Conservation (phyloP, 2,329 filamentous ascomycete genomes). For the Aspergillus tamarii region DNA sequence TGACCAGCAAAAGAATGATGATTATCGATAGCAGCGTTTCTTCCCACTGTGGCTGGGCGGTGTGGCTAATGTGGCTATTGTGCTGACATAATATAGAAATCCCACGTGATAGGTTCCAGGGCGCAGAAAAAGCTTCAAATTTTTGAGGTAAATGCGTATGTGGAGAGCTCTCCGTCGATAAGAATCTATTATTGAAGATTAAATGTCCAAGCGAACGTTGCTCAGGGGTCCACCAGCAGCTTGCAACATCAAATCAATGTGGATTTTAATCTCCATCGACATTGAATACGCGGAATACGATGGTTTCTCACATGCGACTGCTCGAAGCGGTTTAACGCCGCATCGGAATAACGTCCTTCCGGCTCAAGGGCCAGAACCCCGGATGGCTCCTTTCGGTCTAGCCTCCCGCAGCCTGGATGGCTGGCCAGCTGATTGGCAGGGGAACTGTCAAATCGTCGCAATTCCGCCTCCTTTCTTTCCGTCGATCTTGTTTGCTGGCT, state of each 20-base stretch:
- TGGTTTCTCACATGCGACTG: background rate
- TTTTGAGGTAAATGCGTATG: background rate
- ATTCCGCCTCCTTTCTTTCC: slow-evolving; percentile 28
- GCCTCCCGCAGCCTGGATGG: slow-evolving; percentile 5
- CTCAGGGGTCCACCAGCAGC: slow-evolving; percentile 7
- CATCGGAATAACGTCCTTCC: slow-evolving; percentile 6
- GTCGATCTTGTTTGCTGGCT: slow-evolving; percentile 4
- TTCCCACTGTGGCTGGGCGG: slow-evolving; percentile 9
- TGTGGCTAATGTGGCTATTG: slow-evolving; percentile 13
- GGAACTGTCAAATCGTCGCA: slow-evolving; percentile 20
- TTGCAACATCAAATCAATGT: background rate
- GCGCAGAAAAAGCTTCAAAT: background rate
- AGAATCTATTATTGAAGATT: slow-evolving; percentile 5
- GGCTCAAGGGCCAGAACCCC: slow-evolving; percentile 14
- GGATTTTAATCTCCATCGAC: background rate
- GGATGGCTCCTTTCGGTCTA: slow-evolving; percentile 17
- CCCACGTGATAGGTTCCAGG: slow-evolving; percentile 2
- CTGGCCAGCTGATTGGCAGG: slow-evolving; percentile 24
- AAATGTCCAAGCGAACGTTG: background rate
- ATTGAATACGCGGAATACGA: slow-evolving; percentile 6
- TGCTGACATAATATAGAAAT: background rate
- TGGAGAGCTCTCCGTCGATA: background rate
- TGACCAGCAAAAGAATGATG: slow-evolving; percentile 7
- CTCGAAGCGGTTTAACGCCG: background rate
- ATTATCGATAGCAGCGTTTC: slow-evolving; percentile 19